These are phyloP conservation scores for Pilatotrama ljubarskyi DNA, from an alignment of 768 basidiomycete species.

Conservation along the genomic window DNA sequence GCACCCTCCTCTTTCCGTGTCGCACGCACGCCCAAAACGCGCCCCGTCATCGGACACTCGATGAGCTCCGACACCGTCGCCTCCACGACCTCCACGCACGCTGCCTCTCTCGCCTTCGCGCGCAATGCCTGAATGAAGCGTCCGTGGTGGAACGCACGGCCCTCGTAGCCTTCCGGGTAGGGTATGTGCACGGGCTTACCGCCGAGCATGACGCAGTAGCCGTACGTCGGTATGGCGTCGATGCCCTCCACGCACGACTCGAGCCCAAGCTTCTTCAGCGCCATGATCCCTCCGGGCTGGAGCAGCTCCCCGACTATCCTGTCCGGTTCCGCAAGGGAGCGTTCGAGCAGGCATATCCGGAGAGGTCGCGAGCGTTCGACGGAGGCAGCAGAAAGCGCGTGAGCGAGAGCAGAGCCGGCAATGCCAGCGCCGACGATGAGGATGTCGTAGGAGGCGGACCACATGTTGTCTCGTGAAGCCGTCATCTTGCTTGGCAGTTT, in stretches of 20 bases:
- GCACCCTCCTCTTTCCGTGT: slow-evolving; percentile 41
- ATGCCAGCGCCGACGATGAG: slow-evolving; percentile 92
- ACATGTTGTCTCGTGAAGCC: slow-evolving; percentile 19
- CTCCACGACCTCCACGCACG: slow-evolving; percentile 78
- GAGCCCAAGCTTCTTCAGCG: slow-evolving; percentile 78
- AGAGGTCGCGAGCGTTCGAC: slow-evolving; percentile 49
- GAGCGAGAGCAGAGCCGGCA: slow-evolving; percentile 85
- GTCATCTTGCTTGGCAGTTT: slow-evolving; percentile 3
- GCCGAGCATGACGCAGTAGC: slow-evolving; percentile 79
- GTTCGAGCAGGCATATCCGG: slow-evolving; percentile 83
- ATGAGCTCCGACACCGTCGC: slow-evolving; percentile 80
- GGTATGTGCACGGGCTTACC: slow-evolving; percentile 82
- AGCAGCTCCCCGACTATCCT: slow-evolving; percentile 96
- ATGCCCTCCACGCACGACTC: slow-evolving; percentile 79
- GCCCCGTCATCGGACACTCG: slow-evolving; percentile 50
- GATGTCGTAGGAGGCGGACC: slow-evolving; percentile 58
- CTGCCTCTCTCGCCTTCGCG: slow-evolving; percentile 56
- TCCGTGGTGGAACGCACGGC: slow-evolving; percentile 93
- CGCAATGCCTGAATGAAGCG: slow-evolving; percentile 82
- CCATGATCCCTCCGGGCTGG: slow-evolving; percentile 86
- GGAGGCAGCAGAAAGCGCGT: slow-evolving; percentile 69
- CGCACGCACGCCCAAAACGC: slow-evolving; percentile 68
- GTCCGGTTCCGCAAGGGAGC: slow-evolving; percentile 90
- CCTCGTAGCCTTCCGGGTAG: slow-evolving; percentile 73
- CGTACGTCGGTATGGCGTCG: slow-evolving; percentile 77